These are phyloP conservation scores for Chytriomyces sp. DNA, from an alignment of 192 early-diverging fungal genomes.

Conservation along the genomic window DNA sequence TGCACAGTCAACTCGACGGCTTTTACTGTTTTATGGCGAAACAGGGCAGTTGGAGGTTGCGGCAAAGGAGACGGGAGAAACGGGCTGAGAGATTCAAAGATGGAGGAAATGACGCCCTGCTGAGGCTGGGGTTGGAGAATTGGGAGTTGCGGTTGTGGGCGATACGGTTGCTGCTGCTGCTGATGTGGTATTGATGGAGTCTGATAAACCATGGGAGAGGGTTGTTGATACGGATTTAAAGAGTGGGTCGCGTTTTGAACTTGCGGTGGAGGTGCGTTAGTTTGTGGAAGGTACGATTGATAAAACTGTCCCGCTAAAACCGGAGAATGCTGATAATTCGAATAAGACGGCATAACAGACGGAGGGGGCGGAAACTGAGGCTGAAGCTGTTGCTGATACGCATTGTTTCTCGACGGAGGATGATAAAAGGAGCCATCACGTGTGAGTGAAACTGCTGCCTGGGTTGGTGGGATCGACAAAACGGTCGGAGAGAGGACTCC, in stretches of 20 bases:
- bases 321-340: background rate
- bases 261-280: background rate
- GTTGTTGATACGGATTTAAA: background rate
- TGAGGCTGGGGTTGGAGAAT: background rate
- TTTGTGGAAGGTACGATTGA: background rate
- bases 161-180: conserved; percentile 2
- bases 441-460: background rate
- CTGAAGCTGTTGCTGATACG: background rate
- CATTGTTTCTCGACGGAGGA: background rate
- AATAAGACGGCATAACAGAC: background rate
- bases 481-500: background rate
- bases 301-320: background rate
- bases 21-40: conserved; percentile 56
- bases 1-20: conserved; percentile 43
- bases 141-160: background rate
- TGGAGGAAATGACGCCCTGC: background rate
- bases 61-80: background rate
- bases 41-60: background rate
- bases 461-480: conserved; percentile 16
- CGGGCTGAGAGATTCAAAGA: conserved; percentile 12
- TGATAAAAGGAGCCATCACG: background rate
- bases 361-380: background rate
- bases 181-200: background rate
- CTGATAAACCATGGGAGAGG: background rate
- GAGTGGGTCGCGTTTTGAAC: background rate